Conservation (phyloP, 495 filamentous ascomycete genomes). For the Neurospora sp. region DNA sequence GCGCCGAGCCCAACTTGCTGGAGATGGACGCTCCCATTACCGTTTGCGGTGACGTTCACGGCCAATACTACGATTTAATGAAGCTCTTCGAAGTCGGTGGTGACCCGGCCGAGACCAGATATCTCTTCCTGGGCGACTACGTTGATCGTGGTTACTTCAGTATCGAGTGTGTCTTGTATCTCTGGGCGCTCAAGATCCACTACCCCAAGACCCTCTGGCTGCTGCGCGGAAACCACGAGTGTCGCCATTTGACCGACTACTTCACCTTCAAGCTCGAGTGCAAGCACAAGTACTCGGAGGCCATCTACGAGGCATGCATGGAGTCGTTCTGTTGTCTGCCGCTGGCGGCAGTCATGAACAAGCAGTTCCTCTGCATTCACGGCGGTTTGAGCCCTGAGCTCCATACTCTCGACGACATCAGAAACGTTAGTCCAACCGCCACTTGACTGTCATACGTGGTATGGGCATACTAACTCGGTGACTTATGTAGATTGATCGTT, state of each 20-base stretch:
- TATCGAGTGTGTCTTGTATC: constrained; percentile 96
- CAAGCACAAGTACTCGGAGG: constrained; percentile 97
- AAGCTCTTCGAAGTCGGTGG: constrained; percentile 98
- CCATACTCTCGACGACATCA: constrained; percentile 89
- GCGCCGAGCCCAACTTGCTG: constrained; percentile 82
- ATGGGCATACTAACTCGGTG: constrained; percentile 5
- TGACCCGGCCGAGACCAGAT: constrained; percentile 89
- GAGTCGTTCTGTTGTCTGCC: constrained; percentile 94
- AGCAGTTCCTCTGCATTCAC: constrained; percentile 98
- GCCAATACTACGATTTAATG: constrained; percentile 98
- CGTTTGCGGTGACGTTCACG: constrained; percentile 97
- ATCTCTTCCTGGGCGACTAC: constrained; percentile 96
- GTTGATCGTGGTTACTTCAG: constrained; percentile 98
- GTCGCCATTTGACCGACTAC: constrained; percentile 96
- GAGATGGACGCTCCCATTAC: constrained; percentile 99
- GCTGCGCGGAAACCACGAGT: constrained; percentile 95
- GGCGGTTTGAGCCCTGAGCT: constrained; percentile 92
- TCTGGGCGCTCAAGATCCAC: constrained; percentile 98
- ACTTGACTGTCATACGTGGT: neutral
- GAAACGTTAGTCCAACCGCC: constrained; percentile 48
- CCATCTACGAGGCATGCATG: constrained; percentile 95
- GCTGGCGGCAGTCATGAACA: constrained; percentile 97
- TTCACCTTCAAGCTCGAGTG: constrained; percentile 99
- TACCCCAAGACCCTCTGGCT: constrained; percentile 97
- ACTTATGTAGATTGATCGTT: constrained; percentile 74